Percentiles rank a stretch among this genome's conserved stretches.
phyloP scores from a whole-genome alignment of 345 rosid genomes.

The Viola odorata region DNA sequence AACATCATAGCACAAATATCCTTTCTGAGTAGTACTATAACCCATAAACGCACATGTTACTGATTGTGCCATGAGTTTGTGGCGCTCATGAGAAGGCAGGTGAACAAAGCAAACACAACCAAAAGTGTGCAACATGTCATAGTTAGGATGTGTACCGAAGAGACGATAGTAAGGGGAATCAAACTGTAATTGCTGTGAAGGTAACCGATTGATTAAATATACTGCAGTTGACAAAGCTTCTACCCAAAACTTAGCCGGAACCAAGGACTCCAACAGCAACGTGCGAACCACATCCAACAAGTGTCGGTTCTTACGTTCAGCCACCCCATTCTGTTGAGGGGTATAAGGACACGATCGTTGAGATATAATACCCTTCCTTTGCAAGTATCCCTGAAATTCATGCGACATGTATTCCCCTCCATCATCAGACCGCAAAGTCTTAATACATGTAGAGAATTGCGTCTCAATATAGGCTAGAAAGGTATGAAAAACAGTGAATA shows the following conservation, averaged over 20 bases:
- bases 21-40: not conserved
- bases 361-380: not conserved
- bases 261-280: not conserved
- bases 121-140: not conserved
- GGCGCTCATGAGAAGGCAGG: too few relatives aligned
- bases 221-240: too few relatives aligned
- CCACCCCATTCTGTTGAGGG: not conserved
- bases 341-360: not conserved
- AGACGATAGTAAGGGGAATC: not conserved
- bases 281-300: not conserved
- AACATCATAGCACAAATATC: not conserved
- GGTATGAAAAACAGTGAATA: not conserved
- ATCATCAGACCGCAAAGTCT: too few relatives aligned
- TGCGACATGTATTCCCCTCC: too few relatives aligned
- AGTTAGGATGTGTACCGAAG: not conserved
- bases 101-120: too few relatives aligned
- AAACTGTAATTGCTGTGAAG: not conserved
- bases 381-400: too few relatives aligned
- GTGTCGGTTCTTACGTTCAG: not conserved
- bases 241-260: too few relatives aligned
- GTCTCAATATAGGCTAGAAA: not conserved
- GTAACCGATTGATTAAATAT: not conserved
- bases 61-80: not conserved
- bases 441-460: too few relatives aligned
- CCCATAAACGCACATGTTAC: not conserved